Evolutionary conservation across 1,139 yeast species (phyloP), one percentile per base, ranked within the genome.

Genomic region (Debaryomyces udenii): DNA sequence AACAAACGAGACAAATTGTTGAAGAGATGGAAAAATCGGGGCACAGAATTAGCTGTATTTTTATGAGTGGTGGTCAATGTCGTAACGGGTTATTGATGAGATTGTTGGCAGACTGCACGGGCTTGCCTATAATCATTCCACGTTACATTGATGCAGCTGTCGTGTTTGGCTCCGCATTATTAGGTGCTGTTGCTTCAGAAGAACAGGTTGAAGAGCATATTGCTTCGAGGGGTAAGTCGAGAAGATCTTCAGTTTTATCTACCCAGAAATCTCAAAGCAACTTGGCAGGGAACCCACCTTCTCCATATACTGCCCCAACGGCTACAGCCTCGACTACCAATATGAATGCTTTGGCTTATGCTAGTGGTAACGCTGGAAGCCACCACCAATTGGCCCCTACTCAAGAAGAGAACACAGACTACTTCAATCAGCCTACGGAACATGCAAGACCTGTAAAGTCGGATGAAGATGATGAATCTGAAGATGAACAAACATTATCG

Each of bases 1-100:
- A 90, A 62, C 99, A 93, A 68, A 91, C 98, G 1, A 80, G 97
- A 57, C 99, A 93, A 58, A 93, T 93, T 58, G 83, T 93, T 27
- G 95, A 88, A 51, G 82, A 83, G 44, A 85, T 93, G 87, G 83
- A 81, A 54, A 68, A 74, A 41, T 74, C 85, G 3, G 99, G 99
- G 4, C 96, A 91, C 67, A 53, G 71, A 15, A 80, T 93, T 48
- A 70, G 76, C 28, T 78, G 89, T 35, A 82, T 93, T 47, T 93
- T 84, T 66, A 83, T 93, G 82, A 84, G 95, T 51, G 99, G 99
- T 42, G 98, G 99, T 22, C 99, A 93, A 64, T 90, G 97, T 64
- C 80, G 97, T 60, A 93, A 93, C 64, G 86, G 89, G 14, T 70
- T 93, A 49, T 74, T 93, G 49, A 90, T 94, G 82, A 78, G 95